A percentile compares a stretch with the other conserved stretches of the same genome.
phyloP scores from a whole-genome alignment of 371 early-diverging fungal genomes.

The Ordospora pajunii region DNA sequence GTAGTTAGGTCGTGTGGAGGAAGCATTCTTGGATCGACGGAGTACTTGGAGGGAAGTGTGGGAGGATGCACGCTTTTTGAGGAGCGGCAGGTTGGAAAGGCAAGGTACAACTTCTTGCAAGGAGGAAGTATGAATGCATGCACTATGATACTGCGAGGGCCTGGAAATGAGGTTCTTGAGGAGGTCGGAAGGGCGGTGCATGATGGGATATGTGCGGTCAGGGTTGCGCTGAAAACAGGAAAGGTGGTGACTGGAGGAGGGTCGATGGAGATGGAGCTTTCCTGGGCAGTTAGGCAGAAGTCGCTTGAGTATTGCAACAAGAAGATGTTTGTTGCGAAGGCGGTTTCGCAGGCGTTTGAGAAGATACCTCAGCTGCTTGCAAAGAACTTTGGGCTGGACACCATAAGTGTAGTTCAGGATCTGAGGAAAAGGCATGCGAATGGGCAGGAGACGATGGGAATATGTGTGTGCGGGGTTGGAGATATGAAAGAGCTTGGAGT shows the following conservation, averaged over 20 bases:
- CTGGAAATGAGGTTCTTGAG: slow-evolving; percentile 95
- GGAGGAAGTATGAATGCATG: slow-evolving; percentile 80
- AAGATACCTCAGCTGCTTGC: slow-evolving; percentile 92
- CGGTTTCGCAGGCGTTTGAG: slow-evolving; percentile 92
- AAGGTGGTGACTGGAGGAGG: slow-evolving; percentile 88
- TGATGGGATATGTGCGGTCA: slow-evolving; percentile 96
- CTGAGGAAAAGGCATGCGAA: slow-evolving; percentile 83
- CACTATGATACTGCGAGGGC: slow-evolving; percentile 91
- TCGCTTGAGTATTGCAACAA: slow-evolving; percentile 81
- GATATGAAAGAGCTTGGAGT: slow-evolving; percentile 84
- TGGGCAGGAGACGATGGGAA: slow-evolving; percentile 62
- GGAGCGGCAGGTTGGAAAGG: slow-evolving; percentile 90
- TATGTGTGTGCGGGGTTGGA: slow-evolving; percentile 66
- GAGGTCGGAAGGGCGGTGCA: slow-evolving; percentile 95
- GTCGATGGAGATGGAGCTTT: slow-evolving; percentile 75
- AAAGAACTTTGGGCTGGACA: slow-evolving; percentile 97
- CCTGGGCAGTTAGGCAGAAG: slow-evolving; percentile 77
- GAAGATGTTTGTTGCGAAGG: slow-evolving; percentile 84
- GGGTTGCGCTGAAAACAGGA: slow-evolving; percentile 59
- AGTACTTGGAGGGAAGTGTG: slow-evolving; percentile 64
- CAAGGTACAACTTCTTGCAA: slow-evolving; percentile 88
- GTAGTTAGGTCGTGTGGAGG: slow-evolving; percentile 90
- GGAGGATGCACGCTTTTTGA: slow-evolving; percentile 83
- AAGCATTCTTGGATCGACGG: slow-evolving; percentile 75
- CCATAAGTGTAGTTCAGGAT: slow-evolving; percentile 90